phyloP scores from a whole-genome alignment of 306 rosid species.

The Phaseolus lunatus region DNA sequence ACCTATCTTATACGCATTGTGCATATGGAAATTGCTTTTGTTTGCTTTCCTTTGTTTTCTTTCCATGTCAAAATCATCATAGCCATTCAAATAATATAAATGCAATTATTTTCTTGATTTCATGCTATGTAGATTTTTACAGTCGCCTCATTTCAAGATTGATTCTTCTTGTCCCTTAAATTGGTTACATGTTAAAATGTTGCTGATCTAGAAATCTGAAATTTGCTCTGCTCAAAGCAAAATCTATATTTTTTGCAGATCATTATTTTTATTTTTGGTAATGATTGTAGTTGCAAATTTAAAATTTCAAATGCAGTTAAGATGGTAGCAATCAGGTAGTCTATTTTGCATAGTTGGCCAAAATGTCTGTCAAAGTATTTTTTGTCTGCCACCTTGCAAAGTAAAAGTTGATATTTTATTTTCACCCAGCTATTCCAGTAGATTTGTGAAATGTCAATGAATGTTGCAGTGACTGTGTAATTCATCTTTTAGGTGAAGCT shows the following conservation, averaged over 20 bases:
- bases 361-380: slow-evolving; percentile 24
- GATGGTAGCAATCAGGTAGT: slow-evolving; percentile 12
- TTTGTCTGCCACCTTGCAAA: slow-evolving; percentile 23
- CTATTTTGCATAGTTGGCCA: slow-evolving; percentile 26
- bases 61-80: slow-evolving; percentile 28
- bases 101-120: slow-evolving; percentile 6
- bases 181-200: slow-evolving; percentile 20
- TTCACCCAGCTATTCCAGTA: background rate
- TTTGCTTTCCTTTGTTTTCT: slow-evolving; percentile 21
- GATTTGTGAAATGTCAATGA: slow-evolving; percentile 30
- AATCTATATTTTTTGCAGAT: slow-evolving; percentile 15
- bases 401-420: slow-evolving; percentile 26
- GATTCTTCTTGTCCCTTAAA: slow-evolving; percentile 10
- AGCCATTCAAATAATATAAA: slow-evolving; percentile 13
- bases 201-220: slow-evolving; percentile 10
- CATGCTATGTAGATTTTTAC: slow-evolving; percentile 17
- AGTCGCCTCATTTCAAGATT: background rate
- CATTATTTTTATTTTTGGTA: slow-evolving; percentile 17
- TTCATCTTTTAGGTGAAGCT: slow-evolving; percentile 68
- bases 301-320: slow-evolving; percentile 1
- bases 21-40: slow-evolving; percentile 36
- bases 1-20: slow-evolving; percentile 15
- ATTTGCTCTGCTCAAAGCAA: slow-evolving; percentile 5
- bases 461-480: slow-evolving; percentile 21
- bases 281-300: slow-evolving; percentile 17